These are phyloP conservation scores for Aspergillus taichungensis DNA, from an alignment of 495 filamentous ascomycete species.

Conservation along the genomic window DNA sequence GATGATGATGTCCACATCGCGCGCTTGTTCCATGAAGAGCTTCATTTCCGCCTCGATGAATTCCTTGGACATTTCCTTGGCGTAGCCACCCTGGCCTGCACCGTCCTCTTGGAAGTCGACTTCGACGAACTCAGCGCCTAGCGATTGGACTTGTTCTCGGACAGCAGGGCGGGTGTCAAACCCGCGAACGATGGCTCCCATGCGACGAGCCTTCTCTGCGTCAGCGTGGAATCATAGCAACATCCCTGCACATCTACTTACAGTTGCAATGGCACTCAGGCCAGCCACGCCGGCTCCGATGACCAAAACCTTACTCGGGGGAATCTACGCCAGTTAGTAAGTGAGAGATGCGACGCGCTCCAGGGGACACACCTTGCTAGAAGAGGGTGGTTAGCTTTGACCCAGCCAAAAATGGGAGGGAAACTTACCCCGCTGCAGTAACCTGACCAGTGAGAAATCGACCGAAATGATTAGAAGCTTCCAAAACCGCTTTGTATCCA, in stretches of 20 bases:
- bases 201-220: slow-evolving; percentile 45
- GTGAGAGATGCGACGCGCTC: neutral
- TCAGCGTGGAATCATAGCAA: neutral
- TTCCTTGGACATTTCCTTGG: slow-evolving; percentile 82
- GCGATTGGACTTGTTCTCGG: slow-evolving; percentile 74
- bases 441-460: slow-evolving; percentile 76
- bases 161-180: slow-evolving; percentile 74
- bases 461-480: slow-evolving; percentile 75
- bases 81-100: slow-evolving; percentile 71
- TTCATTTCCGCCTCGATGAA: slow-evolving; percentile 86
- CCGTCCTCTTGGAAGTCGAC: slow-evolving; percentile 79
- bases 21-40: slow-evolving; percentile 70
- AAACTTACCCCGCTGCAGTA: slow-evolving; percentile 57
- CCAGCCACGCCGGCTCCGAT: slow-evolving; percentile 79
- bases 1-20: slow-evolving; percentile 80
- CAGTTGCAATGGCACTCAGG: slow-evolving; percentile 68
- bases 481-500: slow-evolving; percentile 75
- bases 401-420: neutral
- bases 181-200: slow-evolving; percentile 77
- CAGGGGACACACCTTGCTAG: slow-evolving; percentile 9
- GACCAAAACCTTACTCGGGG: slow-evolving; percentile 72
- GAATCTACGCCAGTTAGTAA: slow-evolving; percentile 46
- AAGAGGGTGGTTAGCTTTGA: slow-evolving; percentile 1
- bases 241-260: slow-evolving; percentile 4
- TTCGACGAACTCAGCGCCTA: slow-evolving; percentile 77